Evolutionary conservation across 2,329 filamentous ascomycete species (phyloP).

Genomic region (Sclerotinia nivalis): DNA sequence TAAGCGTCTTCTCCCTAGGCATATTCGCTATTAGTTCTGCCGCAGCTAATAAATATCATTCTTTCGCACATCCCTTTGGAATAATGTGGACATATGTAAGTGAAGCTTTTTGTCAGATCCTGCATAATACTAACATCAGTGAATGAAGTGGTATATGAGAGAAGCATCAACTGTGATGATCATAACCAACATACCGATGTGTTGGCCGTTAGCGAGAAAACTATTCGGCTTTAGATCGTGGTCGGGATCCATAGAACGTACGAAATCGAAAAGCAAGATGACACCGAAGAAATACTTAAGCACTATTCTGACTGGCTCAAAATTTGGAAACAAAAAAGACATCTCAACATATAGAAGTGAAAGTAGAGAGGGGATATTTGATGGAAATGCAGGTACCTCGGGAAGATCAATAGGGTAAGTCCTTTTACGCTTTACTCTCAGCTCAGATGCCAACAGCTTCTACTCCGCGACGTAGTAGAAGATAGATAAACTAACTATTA

Average conservation of each 20-base stretch:
- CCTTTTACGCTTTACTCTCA: background rate
- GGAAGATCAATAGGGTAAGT: constrained; percentile 14
- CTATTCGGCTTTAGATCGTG: constrained; percentile 17
- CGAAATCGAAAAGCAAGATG: background rate
- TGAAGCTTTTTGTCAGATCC: constrained; percentile 21
- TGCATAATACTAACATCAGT: constrained; percentile 17
- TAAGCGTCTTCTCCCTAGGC: constrained; percentile 49
- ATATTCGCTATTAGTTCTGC: constrained; percentile 53
- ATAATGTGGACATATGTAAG: constrained; percentile 33
- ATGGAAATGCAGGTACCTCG: background rate
- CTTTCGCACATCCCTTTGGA: constrained; percentile 43
- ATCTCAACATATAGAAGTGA: background rate
- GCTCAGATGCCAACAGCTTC: background rate
- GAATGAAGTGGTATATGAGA: constrained; percentile 52
- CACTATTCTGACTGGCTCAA: background rate
- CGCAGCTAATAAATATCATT: constrained; percentile 52
- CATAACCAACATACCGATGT: constrained; percentile 54
- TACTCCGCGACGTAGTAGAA: background rate
- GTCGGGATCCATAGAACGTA: background rate
- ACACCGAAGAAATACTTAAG: constrained; percentile 1
- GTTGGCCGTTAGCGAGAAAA: constrained; percentile 46
- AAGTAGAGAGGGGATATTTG: constrained; percentile 8
- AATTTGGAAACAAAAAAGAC: constrained; percentile 7
- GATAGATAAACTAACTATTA: background rate
- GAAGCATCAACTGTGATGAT: constrained; percentile 55